phyloP scores from a whole-genome alignment of 2,329 filamentous ascomycete species.

The Paramyrothecium sp. region DNA sequence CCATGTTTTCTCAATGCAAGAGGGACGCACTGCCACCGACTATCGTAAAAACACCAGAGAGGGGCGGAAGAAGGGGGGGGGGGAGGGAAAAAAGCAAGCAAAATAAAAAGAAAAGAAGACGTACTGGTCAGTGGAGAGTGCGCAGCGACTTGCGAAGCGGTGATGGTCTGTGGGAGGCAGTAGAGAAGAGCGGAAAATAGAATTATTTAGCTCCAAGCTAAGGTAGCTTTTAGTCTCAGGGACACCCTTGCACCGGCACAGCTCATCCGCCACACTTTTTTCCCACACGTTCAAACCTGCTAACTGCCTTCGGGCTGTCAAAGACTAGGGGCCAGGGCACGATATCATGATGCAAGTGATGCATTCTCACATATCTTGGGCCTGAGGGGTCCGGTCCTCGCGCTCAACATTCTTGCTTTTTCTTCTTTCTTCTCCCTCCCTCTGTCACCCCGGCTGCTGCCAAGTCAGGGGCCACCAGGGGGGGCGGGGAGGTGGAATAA shows the following conservation, averaged over 20 bases:
- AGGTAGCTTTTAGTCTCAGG: too few species aligned
- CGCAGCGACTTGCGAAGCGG: too few species aligned
- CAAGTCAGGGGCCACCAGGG: not conserved
- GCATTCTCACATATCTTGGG: not conserved
- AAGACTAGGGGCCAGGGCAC: not conserved
- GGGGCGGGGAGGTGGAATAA: too few species aligned
- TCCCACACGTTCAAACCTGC: not conserved
- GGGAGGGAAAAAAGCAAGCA: not conserved
- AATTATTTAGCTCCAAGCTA: too few species aligned
- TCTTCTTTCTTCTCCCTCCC: too few species aligned
- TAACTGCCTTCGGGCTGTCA: not conserved
- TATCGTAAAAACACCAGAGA: not conserved
- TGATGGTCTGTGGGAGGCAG: too few species aligned
- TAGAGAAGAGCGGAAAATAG: too few species aligned
- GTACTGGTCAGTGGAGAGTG: not conserved
- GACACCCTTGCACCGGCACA: not conserved
- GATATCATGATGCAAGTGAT: not conserved
- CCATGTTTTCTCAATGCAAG: not conserved
- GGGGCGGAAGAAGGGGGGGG: not conserved
- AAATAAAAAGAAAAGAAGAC: not conserved
- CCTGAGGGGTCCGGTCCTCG: not conserved
- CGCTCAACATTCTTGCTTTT: too few species aligned
- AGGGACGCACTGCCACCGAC: not conserved
- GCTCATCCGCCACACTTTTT: not conserved
- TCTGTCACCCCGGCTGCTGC: not conserved